Base-by-base conservation (phyloP, 192 early-diverging fungal genomes). In the Irineochytrium annulatum region DNA sequence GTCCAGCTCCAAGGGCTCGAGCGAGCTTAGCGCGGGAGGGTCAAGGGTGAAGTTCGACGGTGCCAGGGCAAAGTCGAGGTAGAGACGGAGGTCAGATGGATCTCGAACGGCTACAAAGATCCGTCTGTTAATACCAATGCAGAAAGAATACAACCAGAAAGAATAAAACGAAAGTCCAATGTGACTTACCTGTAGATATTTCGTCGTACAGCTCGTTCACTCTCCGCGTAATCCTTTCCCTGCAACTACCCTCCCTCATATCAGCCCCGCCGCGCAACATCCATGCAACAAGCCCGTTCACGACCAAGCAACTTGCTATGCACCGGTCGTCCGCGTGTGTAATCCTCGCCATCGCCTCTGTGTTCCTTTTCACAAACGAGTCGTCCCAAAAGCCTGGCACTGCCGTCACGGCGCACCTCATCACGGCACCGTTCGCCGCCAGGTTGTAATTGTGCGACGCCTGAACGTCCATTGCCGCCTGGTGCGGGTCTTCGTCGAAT, bases 301-400 rank as follows among this genome's bases (percentile, higher is more conserved):
- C 64, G 44, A 80, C 70, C 2, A 69, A 60, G 43, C 73, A 76
- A 14, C 70, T 68, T 8, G 70, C 61, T 43, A 78, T 57, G 59
- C 73, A 78, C 1, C 76, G 46, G 14, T 65, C 70, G 44, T 80
- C 78, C 11, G 78, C 70, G 43, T 80, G 78, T 2, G 78, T 80
- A 22, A 73, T 57, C 30, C 33, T 35, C 27, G 70, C 68, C 33
- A 55, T 63, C 22, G 63, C 68, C 14, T 62, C 58, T 13, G 72
- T 48, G 27, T 73, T 62, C 34, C 66, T 56, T 49, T 70, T 66
- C 1, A 77, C 75, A 20, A 66, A 59, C 2, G 63, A 63, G 16
- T 61, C 72, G 58, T 77, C 72, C 76, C 76, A 77, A 29, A 77
- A 77, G 24, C 63, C 67, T 31, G 70, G 66, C 5, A 63, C 53